A percentile compares a stretch with the other conserved stretches of the same genome.
Evolutionary conservation across 495 filamentous ascomycete genomes (phyloP).

Genomic region (Hyaloscypha finlandica): DNA sequence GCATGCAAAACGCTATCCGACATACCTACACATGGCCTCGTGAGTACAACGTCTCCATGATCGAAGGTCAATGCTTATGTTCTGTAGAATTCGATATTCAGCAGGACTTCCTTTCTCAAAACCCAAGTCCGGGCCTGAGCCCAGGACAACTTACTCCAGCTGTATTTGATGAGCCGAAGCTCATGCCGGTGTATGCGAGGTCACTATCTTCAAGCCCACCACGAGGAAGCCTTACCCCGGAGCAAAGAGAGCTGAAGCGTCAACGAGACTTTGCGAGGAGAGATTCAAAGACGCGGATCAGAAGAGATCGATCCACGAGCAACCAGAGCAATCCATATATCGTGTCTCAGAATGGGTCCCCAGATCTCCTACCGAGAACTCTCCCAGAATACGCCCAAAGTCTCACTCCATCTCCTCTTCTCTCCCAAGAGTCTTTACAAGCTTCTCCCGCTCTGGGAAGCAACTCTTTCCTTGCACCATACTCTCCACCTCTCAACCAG

Average conservation of each 20-base stretch:
- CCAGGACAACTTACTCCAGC: constrained; percentile 21
- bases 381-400: constrained; percentile 28
- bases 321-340: constrained; percentile 32
- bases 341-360: constrained; percentile 28
- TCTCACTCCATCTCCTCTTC: constrained; percentile 31
- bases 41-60: constrained; percentile 14
- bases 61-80: background rate
- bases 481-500: constrained; percentile 12
- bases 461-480: constrained; percentile 26
- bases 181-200: constrained; percentile 30
- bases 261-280: constrained; percentile 32
- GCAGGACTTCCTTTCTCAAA: constrained; percentile 28
- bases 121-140: constrained; percentile 24
- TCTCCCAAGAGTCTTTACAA: constrained; percentile 27
- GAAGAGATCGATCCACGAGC: constrained; percentile 34
- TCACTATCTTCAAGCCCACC: constrained; percentile 33
- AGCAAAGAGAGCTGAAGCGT: constrained; percentile 34
- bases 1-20: constrained; percentile 25
- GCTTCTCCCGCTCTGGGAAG: constrained; percentile 26
- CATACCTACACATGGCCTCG: constrained; percentile 33
- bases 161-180: constrained; percentile 28
- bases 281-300: constrained; percentile 31
- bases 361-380: constrained; percentile 28
- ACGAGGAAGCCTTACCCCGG: constrained; percentile 31
- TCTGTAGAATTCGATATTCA: constrained; percentile 28